Evolutionary conservation across 768 basidiomycete species (phyloP).

Genomic region (Phlebiopsis flavidoalba): DNA sequence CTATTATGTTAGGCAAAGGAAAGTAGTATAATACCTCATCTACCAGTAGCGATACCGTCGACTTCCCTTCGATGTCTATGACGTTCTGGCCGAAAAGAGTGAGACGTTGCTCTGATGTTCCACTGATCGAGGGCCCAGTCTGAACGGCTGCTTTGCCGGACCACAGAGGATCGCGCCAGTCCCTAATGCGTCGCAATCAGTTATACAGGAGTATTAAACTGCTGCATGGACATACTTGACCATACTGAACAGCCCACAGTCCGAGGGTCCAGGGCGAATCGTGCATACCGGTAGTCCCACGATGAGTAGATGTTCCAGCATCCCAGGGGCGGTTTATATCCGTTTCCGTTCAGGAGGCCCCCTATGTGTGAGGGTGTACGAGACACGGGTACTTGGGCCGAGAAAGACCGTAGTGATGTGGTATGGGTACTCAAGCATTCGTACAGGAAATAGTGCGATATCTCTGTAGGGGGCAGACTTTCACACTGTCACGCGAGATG

Average conservation of each 20-base stretch:
- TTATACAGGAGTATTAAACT: not conserved
- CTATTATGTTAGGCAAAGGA: not conserved
- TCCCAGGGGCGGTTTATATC: constrained; percentile 29
- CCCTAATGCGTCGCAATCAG: constrained; percentile 37
- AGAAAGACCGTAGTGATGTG: constrained; percentile 78
- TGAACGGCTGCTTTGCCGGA: constrained; percentile 55
- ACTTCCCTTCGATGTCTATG: constrained; percentile 89
- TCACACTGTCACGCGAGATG: constrained; percentile 17
- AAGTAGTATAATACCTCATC: constrained; percentile 67
- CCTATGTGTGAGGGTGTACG: constrained; percentile 12
- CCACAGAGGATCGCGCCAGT: constrained; percentile 88
- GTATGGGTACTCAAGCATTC: constrained; percentile 68
- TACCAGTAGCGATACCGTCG: constrained; percentile 67
- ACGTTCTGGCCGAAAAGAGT: constrained; percentile 79
- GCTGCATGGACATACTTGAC: constrained; percentile 50
- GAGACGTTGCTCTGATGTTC: constrained; percentile 56
- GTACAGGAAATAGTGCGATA: constrained; percentile 70
- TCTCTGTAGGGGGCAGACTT: constrained; percentile 87
- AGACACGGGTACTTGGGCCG: constrained; percentile 22
- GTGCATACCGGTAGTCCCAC: constrained; percentile 92
- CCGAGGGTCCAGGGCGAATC: constrained; percentile 82
- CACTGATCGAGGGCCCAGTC: constrained; percentile 53
- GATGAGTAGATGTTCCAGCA: constrained; percentile 51
- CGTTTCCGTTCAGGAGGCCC: constrained; percentile 29
- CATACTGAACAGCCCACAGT: constrained; percentile 79